These are phyloP conservation scores for Trichoderma cornu-damae DNA, from an alignment of 2,329 filamentous ascomycete species.

Conservation along the genomic window DNA sequence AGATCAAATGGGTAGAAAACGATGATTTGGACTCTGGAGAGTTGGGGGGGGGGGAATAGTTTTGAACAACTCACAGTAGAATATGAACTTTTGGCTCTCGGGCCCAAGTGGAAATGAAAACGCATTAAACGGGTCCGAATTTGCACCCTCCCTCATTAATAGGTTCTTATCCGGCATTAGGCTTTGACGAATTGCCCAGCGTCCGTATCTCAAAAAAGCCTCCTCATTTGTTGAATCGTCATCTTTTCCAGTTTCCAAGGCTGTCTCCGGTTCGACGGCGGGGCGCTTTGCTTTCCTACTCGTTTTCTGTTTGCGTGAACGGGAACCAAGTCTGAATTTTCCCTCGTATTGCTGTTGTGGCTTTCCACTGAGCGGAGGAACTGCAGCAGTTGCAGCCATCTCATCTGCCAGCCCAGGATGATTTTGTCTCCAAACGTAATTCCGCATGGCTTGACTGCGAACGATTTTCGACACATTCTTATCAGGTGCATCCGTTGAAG, in stretches of 20 bases:
- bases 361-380: neutral
- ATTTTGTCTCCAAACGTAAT: constrained; percentile 8
- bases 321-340: neutral
- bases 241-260: neutral
- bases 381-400: neutral
- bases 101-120: neutral
- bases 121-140: neutral
- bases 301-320: neutral
- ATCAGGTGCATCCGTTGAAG: neutral
- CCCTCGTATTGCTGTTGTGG: neutral
- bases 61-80: neutral
- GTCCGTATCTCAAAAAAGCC: neutral
- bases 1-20: too few species aligned
- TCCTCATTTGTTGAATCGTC: neutral
- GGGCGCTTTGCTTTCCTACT: neutral
- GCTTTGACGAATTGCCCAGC: neutral
- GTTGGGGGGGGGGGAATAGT: too few species aligned
- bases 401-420: neutral
- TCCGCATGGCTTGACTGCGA: constrained; percentile 6
- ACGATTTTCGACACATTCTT: neutral
- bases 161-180: neutral
- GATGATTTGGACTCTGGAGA: too few species aligned
- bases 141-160: neutral
- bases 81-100: neutral
- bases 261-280: neutral